Conservation (phyloP, 2,329 filamentous ascomycete species). For the Cytospora paraplurivora region DNA sequence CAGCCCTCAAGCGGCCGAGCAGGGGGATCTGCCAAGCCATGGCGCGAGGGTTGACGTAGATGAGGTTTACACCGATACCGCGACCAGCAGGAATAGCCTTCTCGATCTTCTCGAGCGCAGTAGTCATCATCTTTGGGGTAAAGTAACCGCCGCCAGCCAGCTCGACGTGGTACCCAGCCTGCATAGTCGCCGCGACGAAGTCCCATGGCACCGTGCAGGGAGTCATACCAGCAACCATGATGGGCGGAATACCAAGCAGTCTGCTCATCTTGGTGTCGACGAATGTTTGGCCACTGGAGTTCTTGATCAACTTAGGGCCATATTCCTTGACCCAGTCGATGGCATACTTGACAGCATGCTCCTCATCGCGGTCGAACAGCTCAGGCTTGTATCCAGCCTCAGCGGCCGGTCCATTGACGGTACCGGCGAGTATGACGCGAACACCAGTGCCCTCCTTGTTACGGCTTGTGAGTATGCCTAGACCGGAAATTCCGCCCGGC, state of each 20-base stretch:
- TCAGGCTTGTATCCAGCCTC: conserved; percentile 98
- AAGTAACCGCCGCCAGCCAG: conserved; percentile 89
- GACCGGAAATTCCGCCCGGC: conserved; percentile 92
- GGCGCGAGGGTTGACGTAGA: conserved; percentile 85
- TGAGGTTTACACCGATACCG: conserved; percentile 86
- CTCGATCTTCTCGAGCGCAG: conserved; percentile 82
- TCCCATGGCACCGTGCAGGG: conserved; percentile 87
- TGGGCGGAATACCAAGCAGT: conserved; percentile 78
- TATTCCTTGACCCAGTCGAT: conserved; percentile 98
- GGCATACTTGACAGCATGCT: conserved; percentile 92
- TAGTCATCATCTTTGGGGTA: conserved; percentile 78
- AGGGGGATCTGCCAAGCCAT: conserved; percentile 94
- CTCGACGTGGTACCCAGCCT: conserved; percentile 92
- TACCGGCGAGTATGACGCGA: conserved; percentile 89
- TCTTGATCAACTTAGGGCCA: conserved; percentile 88
- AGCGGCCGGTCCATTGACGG: conserved; percentile 84
- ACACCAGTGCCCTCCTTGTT: conserved; percentile 99
- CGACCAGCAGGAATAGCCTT: conserved; percentile 79
- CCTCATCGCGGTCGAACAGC: conserved; percentile 93
- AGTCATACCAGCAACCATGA: conserved; percentile 95
- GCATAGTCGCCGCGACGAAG: conserved; percentile 90
- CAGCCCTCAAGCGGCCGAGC: conserved; percentile 74
- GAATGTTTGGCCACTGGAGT: conserved; percentile 83
- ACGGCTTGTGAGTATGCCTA: conserved; percentile 93
- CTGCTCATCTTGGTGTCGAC: conserved; percentile 97